A percentile compares a stretch with the other conserved stretches of the same genome.
phyloP scores from a whole-genome alignment of 2,329 filamentous ascomycete species.

The Aspergillus oerlinghausenensis region DNA sequence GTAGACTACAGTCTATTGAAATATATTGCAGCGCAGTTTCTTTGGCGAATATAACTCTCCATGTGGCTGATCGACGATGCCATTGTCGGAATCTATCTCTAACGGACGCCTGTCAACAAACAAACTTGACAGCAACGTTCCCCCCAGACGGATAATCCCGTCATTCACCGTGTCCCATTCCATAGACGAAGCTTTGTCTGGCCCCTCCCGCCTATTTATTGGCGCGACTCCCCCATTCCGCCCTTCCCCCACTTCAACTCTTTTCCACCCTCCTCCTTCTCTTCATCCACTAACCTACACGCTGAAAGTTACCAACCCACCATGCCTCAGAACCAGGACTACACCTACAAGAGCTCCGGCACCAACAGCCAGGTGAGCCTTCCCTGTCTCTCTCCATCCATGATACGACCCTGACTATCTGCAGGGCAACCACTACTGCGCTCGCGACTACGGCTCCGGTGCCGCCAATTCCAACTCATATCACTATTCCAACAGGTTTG shows the following conservation, averaged over 20 bases:
- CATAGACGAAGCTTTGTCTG: too few species aligned
- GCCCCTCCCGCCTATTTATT: too few species aligned
- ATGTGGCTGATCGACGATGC: too few species aligned
- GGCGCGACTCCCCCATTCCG: too few species aligned
- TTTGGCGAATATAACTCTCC: too few species aligned
- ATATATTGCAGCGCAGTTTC: too few species aligned
- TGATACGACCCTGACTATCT: background rate
- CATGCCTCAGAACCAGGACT: slow-evolving; percentile 19
- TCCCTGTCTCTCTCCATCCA: background rate
- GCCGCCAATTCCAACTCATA: slow-evolving; percentile 52
- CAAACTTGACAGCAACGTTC: too few species aligned
- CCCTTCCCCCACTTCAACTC: background rate
- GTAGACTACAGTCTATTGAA: too few species aligned
- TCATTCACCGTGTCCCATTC: too few species aligned
- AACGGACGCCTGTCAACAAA: too few species aligned
- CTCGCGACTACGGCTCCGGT: slow-evolving; percentile 57
- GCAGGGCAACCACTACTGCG: slow-evolving; percentile 65
- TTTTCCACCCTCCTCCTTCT: background rate
- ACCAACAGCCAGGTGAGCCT: slow-evolving; percentile 58
- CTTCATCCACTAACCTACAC: background rate
- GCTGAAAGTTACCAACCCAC: background rate
- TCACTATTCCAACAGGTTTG: slow-evolving; percentile 63
- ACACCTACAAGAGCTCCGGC: slow-evolving; percentile 45
- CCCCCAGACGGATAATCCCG: too few species aligned
- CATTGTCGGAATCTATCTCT: too few species aligned